Conservation (phyloP, 2,329 filamentous ascomycete species). For the Alternaria angustiovoidea region DNA sequence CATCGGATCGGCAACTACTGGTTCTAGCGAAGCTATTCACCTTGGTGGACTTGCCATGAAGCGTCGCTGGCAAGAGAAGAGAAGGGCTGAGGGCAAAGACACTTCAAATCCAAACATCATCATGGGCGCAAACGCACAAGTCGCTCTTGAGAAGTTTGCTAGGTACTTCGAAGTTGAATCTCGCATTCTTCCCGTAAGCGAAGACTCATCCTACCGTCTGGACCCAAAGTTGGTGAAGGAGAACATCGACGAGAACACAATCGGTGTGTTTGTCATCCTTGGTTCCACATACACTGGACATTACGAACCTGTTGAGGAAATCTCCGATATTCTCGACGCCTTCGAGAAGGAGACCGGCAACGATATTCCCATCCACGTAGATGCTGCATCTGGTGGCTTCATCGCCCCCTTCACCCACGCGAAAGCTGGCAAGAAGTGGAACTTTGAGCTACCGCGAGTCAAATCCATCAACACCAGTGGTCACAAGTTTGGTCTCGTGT, state of each 20-base stretch:
- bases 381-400: conserved; percentile 67
- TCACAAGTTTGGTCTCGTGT: conserved; percentile 70
- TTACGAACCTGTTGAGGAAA: conserved; percentile 74
- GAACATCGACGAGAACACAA: conserved; percentile 78
- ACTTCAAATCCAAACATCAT: conserved; percentile 73
- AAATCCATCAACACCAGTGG: conserved; percentile 73
- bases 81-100: conserved; percentile 68
- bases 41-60: conserved; percentile 74
- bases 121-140: conserved; percentile 78
- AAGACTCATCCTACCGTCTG: conserved; percentile 67
- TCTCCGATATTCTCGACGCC: conserved; percentile 70
- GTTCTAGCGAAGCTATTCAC: conserved; percentile 75
- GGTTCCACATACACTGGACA: conserved; percentile 78
- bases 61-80: conserved; percentile 73
- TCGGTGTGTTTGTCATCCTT: conserved; percentile 77
- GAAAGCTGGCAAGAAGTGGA: conserved; percentile 66
- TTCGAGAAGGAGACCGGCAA: conserved; percentile 68
- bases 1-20: conserved; percentile 74
- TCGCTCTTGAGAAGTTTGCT: conserved; percentile 76
- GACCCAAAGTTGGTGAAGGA: conserved; percentile 70
- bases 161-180: conserved; percentile 78
- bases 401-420: conserved; percentile 69
- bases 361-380: conserved; percentile 74
- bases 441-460: conserved; percentile 68
- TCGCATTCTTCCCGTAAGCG: conserved; percentile 68